A percentile compares a stretch with the other conserved stretches of the same genome.
Evolutionary conservation across 768 basidiomycete genomes (phyloP).

Genomic region (Agaricus subrufescens): DNA sequence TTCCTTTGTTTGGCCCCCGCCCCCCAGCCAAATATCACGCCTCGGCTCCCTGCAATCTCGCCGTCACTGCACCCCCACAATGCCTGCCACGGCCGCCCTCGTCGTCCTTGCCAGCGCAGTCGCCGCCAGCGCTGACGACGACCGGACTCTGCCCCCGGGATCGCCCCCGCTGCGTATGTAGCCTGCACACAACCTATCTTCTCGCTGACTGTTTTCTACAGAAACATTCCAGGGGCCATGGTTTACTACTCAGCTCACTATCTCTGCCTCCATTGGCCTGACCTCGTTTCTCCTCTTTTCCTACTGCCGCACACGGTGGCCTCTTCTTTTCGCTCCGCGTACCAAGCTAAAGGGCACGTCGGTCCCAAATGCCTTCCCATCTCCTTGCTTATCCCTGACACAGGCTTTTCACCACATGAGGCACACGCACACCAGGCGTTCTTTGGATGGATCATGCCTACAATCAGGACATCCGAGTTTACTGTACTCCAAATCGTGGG

Average conservation of each 20-base stretch:
- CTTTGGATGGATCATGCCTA: conserved; percentile 97
- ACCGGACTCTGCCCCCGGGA: conserved; percentile 51
- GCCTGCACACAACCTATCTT: neutral
- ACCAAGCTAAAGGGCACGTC: conserved; percentile 87
- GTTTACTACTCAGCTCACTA: conserved; percentile 86
- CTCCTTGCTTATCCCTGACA: conserved; percentile 9
- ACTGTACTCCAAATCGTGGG: conserved; percentile 95
- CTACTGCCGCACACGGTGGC: conserved; percentile 83
- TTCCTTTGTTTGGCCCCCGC: neutral
- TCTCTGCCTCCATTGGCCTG: conserved; percentile 76
- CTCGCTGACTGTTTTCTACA: conserved; percentile 22
- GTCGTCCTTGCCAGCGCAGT: neutral
- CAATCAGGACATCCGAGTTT: conserved; percentile 85
- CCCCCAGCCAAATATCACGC: conserved; percentile 1
- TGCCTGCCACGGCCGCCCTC: neutral
- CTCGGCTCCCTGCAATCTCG: neutral
- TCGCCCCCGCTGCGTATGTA: conserved; percentile 59
- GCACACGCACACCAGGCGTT: conserved; percentile 83
- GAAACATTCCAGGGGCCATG: conserved; percentile 89
- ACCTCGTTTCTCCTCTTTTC: conserved; percentile 85
- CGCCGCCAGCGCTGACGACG: conserved; percentile 15
- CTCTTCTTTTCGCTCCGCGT: conserved; percentile 84
- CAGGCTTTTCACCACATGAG: conserved; percentile 92
- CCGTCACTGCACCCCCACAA: neutral
- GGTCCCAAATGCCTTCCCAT: neutral